Conservation (phyloP, 2,329 filamentous ascomycete genomes). For the Diplodia corticola region DNA sequence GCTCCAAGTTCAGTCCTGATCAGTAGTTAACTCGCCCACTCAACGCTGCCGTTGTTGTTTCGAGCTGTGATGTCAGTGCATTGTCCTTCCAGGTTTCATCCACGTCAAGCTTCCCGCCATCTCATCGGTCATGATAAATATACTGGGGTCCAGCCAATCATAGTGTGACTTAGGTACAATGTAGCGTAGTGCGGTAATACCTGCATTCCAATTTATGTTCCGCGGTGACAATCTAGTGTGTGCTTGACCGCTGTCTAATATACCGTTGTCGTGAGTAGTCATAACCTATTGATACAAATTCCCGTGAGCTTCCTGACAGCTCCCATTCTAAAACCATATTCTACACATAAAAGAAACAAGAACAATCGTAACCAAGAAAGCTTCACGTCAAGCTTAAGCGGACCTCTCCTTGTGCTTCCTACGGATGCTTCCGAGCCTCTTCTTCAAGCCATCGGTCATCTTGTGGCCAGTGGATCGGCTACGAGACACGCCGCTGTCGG, state of each 20-base stretch:
- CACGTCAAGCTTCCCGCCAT: too few relatives aligned
- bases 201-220: background rate
- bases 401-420: slow-evolving; percentile 32
- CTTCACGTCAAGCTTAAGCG: background rate
- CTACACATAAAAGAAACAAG: slow-evolving; percentile 7
- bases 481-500: slow-evolving; percentile 31
- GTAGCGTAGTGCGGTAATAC: background rate
- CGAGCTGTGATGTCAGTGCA: background rate
- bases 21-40: background rate
- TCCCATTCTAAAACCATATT: background rate
- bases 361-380: background rate
- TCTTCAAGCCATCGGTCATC: slow-evolving; percentile 45
- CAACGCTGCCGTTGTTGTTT: background rate
- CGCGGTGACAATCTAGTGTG: background rate
- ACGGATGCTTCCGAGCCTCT: slow-evolving; percentile 49
- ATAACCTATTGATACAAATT: slow-evolving; percentile 13
- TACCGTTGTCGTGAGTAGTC: background rate
- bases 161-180: too few relatives aligned
- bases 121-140: too few relatives aligned
- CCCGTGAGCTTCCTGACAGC: background rate
- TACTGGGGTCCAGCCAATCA: too few relatives aligned
- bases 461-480: slow-evolving; percentile 41
- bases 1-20: too few relatives aligned
- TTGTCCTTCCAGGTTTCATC: too few relatives aligned
- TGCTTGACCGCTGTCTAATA: background rate